A percentile compares a stretch with the other conserved stretches of the same genome.
phyloP scores from a whole-genome alignment of 148 eudicot species.

The Vaccinium vitisidaea region DNA sequence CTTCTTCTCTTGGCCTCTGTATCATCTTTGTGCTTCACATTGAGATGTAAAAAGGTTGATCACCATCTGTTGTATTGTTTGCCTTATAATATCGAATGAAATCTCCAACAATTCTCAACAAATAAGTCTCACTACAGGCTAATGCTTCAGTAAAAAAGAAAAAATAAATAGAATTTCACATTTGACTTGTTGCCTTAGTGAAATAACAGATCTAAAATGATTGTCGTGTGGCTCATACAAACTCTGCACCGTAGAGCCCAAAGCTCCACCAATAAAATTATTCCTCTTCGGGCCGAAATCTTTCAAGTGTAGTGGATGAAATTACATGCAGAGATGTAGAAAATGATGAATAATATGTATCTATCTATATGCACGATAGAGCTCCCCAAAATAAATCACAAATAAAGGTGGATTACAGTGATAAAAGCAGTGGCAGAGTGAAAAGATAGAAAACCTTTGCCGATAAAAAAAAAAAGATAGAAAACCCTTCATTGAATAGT shows the following conservation, averaged over 20 bases:
- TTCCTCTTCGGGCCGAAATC: neutral
- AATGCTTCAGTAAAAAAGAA: neutral
- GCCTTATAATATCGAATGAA: neutral
- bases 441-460: neutral
- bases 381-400: neutral
- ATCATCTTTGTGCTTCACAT: neutral
- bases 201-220: neutral
- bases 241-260: neutral
- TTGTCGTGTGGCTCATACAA: neutral
- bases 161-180: neutral
- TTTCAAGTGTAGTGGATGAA: neutral
- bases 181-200: neutral
- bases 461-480: too few relatives aligned
- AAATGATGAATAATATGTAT: neutral
- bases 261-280: neutral
- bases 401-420: neutral
- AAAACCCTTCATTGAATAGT: neutral
- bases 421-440: neutral
- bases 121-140: neutral
- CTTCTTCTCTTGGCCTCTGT: neutral
- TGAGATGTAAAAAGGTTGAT: neutral
- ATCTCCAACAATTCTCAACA: neutral
- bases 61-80: neutral
- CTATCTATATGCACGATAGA: neutral
- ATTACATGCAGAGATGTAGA: neutral